phyloP scores from a whole-genome alignment of 1,284 basidiomycete genomes.

The Irpex lacteus region DNA sequence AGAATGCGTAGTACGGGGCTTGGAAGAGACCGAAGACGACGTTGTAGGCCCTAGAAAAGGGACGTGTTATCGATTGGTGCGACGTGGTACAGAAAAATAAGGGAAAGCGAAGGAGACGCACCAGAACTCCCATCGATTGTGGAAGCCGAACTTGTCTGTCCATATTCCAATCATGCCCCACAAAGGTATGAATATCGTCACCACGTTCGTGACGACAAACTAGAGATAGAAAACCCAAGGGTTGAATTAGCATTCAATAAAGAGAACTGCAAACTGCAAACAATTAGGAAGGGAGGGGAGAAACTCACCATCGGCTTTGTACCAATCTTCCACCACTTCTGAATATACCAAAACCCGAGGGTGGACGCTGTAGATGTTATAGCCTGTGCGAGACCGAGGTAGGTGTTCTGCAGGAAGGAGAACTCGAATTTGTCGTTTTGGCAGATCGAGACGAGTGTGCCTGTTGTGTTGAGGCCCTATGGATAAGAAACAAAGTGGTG shows the following conservation, averaged over 20 bases:
- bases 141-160: conserved; percentile 75
- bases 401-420: conserved; percentile 75
- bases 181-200: conserved; percentile 74
- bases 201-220: conserved; percentile 77
- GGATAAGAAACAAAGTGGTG: conserved; percentile 2
- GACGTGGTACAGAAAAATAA: neutral
- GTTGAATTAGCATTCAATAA: no score
- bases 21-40: conserved; percentile 82
- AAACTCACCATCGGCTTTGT: conserved; percentile 71
- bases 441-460: conserved; percentile 71
- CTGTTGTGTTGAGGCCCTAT: conserved; percentile 76
- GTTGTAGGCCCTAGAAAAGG: conserved; percentile 60
- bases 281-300: no score
- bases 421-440: conserved; percentile 78
- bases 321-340: conserved; percentile 70
- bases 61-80: neutral
- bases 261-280: no score
- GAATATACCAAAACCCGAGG: conserved; percentile 78
- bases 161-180: conserved; percentile 90
- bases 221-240: no score
- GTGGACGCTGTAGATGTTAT: conserved; percentile 71
- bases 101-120: conserved; percentile 23
- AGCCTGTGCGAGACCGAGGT: conserved; percentile 72
- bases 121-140: conserved; percentile 86
- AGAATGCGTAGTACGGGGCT: conserved; percentile 84